Evolutionary conservation across 352 stramenopile genomes (phyloP).

Genomic region (Phytophthora syringae): DNA sequence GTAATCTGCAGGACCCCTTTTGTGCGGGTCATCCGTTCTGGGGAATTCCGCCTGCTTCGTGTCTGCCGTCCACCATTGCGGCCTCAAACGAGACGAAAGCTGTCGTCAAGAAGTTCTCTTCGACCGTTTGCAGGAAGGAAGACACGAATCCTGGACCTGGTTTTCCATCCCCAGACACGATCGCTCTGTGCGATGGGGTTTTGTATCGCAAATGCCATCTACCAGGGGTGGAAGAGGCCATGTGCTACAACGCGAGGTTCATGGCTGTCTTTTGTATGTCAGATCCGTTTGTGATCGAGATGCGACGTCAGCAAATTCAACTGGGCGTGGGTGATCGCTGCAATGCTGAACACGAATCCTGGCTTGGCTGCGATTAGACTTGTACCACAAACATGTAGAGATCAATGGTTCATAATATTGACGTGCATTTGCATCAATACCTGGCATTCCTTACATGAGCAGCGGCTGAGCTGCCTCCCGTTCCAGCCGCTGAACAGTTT

Average conservation of each 20-base stretch:
- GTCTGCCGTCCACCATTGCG: background rate
- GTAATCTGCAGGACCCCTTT: constrained; percentile 11
- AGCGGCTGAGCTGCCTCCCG: constrained; percentile 25
- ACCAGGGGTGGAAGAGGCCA: constrained; percentile 3
- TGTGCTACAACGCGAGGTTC: constrained; percentile 32
- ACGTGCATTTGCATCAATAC: too few relatives aligned
- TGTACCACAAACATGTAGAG: background rate
- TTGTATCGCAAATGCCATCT: constrained; percentile 31
- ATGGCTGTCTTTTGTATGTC: constrained; percentile 33
- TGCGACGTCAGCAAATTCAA: constrained; percentile 29
- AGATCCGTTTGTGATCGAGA: constrained; percentile 27
- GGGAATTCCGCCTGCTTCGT: constrained; percentile 3
- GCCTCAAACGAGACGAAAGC: background rate
- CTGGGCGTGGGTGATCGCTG: constrained; percentile 23
- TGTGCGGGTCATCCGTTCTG: constrained; percentile 6
- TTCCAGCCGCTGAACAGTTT: constrained; percentile 72
- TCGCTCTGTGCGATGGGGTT: constrained; percentile 32
- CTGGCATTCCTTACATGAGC: constrained; percentile 24
- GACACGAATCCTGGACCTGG: background rate
- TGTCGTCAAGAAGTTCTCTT: constrained; percentile 12
- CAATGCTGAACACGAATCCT: constrained; percentile 28
- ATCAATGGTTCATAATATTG: background rate
- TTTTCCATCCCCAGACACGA: constrained; percentile 8
- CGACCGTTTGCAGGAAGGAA: constrained; percentile 14
- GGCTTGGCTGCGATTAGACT: background rate